Percentiles rank a stretch among this genome's conserved stretches.
phyloP scores from a whole-genome alignment of 1,284 basidiomycete species.

The Microbotryum violaceum region DNA sequence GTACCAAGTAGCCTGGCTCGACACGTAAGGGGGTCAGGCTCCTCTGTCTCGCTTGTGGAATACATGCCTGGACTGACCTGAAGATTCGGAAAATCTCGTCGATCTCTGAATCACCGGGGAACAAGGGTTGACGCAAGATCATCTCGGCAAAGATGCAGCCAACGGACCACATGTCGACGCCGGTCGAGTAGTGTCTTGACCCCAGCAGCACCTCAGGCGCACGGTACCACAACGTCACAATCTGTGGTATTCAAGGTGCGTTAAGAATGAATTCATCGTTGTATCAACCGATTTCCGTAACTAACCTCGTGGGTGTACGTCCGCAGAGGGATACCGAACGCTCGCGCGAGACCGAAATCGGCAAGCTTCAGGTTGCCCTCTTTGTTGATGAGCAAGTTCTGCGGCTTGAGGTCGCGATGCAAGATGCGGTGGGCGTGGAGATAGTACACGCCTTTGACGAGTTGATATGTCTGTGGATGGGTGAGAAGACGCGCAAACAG shows the following conservation, averaged over 20 bases:
- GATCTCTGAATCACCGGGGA: constrained; percentile 97
- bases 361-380: constrained; percentile 85
- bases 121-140: constrained; percentile 83
- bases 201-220: constrained; percentile 94
- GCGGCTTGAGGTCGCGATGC: constrained; percentile 94
- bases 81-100: constrained; percentile 99
- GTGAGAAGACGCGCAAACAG: not conserved
- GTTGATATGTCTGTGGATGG: constrained; percentile 56
- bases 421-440: constrained; percentile 95
- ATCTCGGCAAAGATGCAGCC: constrained; percentile 92
- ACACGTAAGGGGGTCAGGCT: constrained; percentile 3
- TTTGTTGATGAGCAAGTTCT: constrained; percentile 91
- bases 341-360: constrained; percentile 92
- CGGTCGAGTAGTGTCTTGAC: constrained; percentile 88
- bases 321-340: constrained; percentile 94
- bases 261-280: not conserved
- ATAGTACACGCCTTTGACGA: constrained; percentile 79
- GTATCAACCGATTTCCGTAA: not conserved
- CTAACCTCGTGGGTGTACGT: constrained; percentile 96
- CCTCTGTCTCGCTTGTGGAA: not conserved
- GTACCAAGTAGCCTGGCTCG: constrained; percentile 73
- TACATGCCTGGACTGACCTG: constrained; percentile 51
- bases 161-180: constrained; percentile 98
- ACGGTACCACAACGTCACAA: constrained; percentile 97
- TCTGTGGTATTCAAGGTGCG: constrained; percentile 47